Conservation (phyloP, 1,284 basidiomycete species). For the Flammula alnicola region DNA sequence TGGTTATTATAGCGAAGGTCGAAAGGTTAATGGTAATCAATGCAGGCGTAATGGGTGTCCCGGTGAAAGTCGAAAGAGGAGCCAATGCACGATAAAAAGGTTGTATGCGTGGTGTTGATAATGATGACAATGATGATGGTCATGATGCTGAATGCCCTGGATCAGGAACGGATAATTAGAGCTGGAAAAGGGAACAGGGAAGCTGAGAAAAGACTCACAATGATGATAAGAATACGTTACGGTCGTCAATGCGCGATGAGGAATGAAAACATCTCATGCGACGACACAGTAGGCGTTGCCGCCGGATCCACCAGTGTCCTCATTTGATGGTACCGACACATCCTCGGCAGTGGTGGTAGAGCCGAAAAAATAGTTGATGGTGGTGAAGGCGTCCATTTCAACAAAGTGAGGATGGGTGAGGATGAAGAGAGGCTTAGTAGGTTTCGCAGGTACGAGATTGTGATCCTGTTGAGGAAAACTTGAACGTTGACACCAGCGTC, state of each 20-base stretch:
- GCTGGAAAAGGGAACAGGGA: no score
- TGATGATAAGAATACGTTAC: slow-evolving; percentile 7
- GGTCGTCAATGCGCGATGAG: slow-evolving; percentile 11
- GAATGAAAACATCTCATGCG: slow-evolving; percentile 21
- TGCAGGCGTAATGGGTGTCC: slow-evolving; percentile 16
- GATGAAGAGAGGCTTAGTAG: slow-evolving; percentile 1
- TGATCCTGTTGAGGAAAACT: slow-evolving; percentile 8
- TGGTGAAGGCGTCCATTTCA: slow-evolving; percentile 28
- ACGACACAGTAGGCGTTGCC: slow-evolving; percentile 27
- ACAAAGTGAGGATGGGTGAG: slow-evolving; percentile 12
- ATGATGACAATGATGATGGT: slow-evolving; percentile 3
- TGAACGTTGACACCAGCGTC: not conserved
- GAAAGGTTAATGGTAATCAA: slow-evolving; percentile 7
- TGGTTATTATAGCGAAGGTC: not conserved
- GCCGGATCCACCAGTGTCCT: slow-evolving; percentile 17
- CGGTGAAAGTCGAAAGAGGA: slow-evolving; percentile 15
- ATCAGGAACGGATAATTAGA: not conserved
- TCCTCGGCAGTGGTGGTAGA: slow-evolving; percentile 20
- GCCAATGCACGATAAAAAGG: slow-evolving; percentile 14
- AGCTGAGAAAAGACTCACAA: not conserved
- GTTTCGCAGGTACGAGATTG: slow-evolving; percentile 4
- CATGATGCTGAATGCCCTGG: slow-evolving; percentile 9
- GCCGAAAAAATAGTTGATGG: slow-evolving; percentile 20
- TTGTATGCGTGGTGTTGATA: not conserved
- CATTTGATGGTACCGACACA: slow-evolving; percentile 17